phyloP scores from a whole-genome alignment of 176 grass and related monocot species.

The Elaeis guineensis region DNA sequence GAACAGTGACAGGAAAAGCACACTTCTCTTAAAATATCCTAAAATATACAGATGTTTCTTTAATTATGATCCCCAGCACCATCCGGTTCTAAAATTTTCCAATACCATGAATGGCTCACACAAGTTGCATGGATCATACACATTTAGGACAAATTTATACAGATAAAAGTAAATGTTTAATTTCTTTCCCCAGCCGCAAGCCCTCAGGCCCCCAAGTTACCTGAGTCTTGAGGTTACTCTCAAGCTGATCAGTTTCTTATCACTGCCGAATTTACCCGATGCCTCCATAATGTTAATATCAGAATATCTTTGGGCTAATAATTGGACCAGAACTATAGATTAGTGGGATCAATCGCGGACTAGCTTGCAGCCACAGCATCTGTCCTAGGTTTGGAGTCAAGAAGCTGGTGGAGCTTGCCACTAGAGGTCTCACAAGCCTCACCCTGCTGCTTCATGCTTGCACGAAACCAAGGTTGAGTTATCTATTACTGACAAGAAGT shows the following conservation, averaged over 20 bases:
- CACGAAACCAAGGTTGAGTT: neutral
- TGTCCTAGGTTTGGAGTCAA: slow-evolving; percentile 8
- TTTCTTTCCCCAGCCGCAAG: neutral
- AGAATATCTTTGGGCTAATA: slow-evolving; percentile 6
- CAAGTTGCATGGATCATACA: neutral
- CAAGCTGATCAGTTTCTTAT: neutral
- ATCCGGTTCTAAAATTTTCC: neutral
- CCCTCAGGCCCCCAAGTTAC: neutral
- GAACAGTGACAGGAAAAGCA: too few relatives aligned
- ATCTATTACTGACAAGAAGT: slow-evolving; percentile 25
- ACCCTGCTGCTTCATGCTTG: neutral
- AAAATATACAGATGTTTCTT: neutral
- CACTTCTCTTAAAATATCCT: too few relatives aligned
- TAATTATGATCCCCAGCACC: neutral
- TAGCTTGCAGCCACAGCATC: slow-evolving; percentile 18
- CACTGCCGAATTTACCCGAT: neutral
- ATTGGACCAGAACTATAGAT: neutral
- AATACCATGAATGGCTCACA: slow-evolving; percentile 6
- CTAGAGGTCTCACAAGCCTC: neutral
- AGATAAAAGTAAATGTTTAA: too few relatives aligned
- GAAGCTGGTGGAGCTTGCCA: slow-evolving; percentile 19
- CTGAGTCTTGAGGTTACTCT: neutral
- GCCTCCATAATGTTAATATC: neutral
- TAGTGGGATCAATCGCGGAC: neutral
- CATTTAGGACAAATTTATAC: neutral